phyloP scores from a whole-genome alignment of 441 rosid genomes.

The Geranium incanum region DNA sequence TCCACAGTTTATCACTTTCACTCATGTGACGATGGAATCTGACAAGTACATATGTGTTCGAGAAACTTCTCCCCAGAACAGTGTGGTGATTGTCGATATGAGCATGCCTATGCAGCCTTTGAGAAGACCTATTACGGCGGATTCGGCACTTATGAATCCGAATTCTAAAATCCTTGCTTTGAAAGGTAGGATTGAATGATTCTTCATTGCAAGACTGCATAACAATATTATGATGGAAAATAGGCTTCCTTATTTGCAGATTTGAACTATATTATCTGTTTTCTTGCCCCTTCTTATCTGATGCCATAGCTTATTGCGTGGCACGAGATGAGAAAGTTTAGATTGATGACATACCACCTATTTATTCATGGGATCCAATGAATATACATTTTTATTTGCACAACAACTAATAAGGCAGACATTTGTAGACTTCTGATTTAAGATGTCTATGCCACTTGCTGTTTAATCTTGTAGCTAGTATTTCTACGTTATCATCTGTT shows the following conservation, averaged over 20 bases:
- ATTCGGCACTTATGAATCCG: conserved; percentile 30
- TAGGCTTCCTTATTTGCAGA: not conserved
- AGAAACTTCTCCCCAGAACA: conserved; percentile 29
- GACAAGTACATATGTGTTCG: conserved; percentile 54
- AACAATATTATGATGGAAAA: not conserved
- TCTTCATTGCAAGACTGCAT: no score
- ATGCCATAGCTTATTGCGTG: not conserved
- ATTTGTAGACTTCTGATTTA: not conserved
- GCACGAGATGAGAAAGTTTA: not conserved
- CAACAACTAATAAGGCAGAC: no score
- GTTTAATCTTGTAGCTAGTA: no score
- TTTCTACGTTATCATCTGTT: no score
- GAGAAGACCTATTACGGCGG: conserved; percentile 27
- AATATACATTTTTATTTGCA: not conserved
- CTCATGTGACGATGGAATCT: conserved; percentile 47
- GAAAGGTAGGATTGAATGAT: conserved; percentile 20
- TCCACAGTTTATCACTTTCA: conserved; percentile 27
- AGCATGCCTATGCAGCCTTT: conserved; percentile 28
- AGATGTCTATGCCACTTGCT: no score
- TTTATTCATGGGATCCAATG: not conserved
- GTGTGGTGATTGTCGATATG: conserved; percentile 30
- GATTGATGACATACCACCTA: not conserved
- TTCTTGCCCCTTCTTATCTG: not conserved
- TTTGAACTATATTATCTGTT: not conserved
- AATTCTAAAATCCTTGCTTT: conserved; percentile 27